Conservation (phyloP, 495 filamentous ascomycete genomes). For the Talaromyces proteolyticus region DNA sequence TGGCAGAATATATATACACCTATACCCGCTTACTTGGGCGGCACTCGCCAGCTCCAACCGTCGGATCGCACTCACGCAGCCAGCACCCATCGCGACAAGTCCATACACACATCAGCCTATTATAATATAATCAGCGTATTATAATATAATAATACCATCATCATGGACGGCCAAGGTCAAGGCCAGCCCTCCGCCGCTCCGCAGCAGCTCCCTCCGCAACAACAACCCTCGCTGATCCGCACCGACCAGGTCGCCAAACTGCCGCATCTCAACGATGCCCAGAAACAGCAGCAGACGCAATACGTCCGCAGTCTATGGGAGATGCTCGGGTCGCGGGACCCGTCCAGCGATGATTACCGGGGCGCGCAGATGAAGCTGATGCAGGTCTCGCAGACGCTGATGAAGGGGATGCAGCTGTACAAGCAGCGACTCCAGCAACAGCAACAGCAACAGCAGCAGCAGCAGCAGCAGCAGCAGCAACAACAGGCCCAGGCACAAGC, state of each 20-base stretch:
- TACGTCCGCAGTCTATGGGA: constrained; percentile 57
- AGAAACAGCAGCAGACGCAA: constrained; percentile 60
- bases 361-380: constrained; percentile 58
- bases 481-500: constrained; percentile 17
- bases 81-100: too few species aligned
- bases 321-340: constrained; percentile 50
- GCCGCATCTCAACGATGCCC: constrained; percentile 47
- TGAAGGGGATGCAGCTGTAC: constrained; percentile 47
- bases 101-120: too few species aligned
- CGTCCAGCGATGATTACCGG: constrained; percentile 50
- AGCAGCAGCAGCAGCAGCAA: constrained; percentile 13
- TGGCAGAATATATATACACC: too few species aligned
- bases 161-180: constrained; percentile 6
- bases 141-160: too few species aligned
- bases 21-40: too few species aligned
- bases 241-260: constrained; percentile 49
- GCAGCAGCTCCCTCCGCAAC: constrained; percentile 19
- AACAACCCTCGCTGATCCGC: constrained; percentile 43
- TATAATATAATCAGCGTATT: too few species aligned
- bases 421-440: constrained; percentile 35
- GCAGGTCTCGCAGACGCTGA: constrained; percentile 59
- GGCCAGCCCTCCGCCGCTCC: too few species aligned
- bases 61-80: too few species aligned
- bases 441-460: constrained; percentile 22
- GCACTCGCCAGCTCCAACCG: too few species aligned